Conservation (phyloP, 306 rosid genomes). For the Hylodesmum podocarpum region DNA sequence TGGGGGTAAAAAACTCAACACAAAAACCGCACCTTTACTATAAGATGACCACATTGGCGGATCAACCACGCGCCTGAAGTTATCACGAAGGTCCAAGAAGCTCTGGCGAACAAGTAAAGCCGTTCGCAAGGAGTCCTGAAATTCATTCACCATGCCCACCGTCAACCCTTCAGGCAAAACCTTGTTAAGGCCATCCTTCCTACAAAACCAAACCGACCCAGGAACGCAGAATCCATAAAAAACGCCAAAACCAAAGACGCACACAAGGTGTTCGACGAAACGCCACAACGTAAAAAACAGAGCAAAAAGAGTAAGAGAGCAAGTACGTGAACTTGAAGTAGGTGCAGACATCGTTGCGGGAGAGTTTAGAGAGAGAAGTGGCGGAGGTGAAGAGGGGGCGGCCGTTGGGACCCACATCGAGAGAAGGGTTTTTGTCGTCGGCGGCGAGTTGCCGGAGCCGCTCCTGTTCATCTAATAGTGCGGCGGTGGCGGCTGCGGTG, state of each 20-base stretch:
- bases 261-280: slow-evolving; percentile 17
- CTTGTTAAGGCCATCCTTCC: slow-evolving; percentile 57
- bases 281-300: neutral
- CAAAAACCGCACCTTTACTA: slow-evolving; percentile 47
- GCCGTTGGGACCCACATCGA: slow-evolving; percentile 69
- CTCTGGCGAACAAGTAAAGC: slow-evolving; percentile 78
- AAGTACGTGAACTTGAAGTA: slow-evolving; percentile 72
- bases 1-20: neutral
- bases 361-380: slow-evolving; percentile 58
- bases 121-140: slow-evolving; percentile 69
- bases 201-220: slow-evolving; percentile 18
- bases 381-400: slow-evolving; percentile 70
- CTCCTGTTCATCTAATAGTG: slow-evolving; percentile 47
- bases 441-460: slow-evolving; percentile 67
- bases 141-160: slow-evolving; percentile 81
- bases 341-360: slow-evolving; percentile 48
- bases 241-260: neutral
- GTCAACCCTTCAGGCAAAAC: slow-evolving; percentile 87
- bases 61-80: slow-evolving; percentile 73
- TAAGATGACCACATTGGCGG: slow-evolving; percentile 59
- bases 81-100: slow-evolving; percentile 86
- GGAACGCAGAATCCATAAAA: neutral
- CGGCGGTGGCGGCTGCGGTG: slow-evolving; percentile 32
- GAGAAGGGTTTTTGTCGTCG: slow-evolving; percentile 68
- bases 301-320: neutral